Evolutionary conservation across 1,284 basidiomycete species (phyloP).

Genomic region (Ceraceosorus guamensis): DNA sequence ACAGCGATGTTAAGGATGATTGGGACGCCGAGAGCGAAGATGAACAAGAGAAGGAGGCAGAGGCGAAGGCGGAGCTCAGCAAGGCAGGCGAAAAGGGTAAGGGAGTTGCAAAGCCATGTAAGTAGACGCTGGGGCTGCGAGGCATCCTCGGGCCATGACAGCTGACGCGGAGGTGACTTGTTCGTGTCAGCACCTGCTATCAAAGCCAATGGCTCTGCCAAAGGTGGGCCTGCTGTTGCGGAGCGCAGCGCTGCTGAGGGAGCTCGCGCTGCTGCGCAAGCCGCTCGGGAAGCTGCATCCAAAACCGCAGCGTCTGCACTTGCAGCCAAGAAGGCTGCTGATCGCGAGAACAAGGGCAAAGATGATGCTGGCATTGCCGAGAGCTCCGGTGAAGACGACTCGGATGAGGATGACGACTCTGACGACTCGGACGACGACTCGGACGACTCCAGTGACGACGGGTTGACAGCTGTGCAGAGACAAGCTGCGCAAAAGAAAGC

Average conservation of each 20-base stretch:
- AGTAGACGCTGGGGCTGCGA: not conserved
- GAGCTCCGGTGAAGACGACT: conserved; percentile 50
- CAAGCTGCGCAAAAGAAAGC: conserved; percentile 71
- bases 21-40: conserved; percentile 80
- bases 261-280: too few relatives aligned
- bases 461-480: conserved; percentile 50
- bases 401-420: conserved; percentile 54
- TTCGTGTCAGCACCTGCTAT: too few relatives aligned
- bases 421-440: conserved; percentile 55
- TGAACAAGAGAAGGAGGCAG: conserved; percentile 30
- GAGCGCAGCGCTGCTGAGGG: too few relatives aligned
- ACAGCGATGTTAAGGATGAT: conserved; percentile 60
- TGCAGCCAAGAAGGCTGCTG: conserved; percentile 57
- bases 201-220: too few relatives aligned
- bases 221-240: too few relatives aligned
- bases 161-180: too few relatives aligned
- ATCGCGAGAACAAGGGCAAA: conserved; percentile 41
- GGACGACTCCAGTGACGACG: conserved; percentile 41
- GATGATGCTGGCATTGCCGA: conserved; percentile 18
- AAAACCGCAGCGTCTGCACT: not conserved
- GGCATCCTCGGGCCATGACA: too few relatives aligned
- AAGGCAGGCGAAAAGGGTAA: not conserved
- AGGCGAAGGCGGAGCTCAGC: conserved; percentile 3
- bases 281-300: too few relatives aligned
- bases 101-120: not conserved